phyloP scores from a whole-genome alignment of 2,329 filamentous ascomycete genomes.

The Curvularia spicifera region DNA sequence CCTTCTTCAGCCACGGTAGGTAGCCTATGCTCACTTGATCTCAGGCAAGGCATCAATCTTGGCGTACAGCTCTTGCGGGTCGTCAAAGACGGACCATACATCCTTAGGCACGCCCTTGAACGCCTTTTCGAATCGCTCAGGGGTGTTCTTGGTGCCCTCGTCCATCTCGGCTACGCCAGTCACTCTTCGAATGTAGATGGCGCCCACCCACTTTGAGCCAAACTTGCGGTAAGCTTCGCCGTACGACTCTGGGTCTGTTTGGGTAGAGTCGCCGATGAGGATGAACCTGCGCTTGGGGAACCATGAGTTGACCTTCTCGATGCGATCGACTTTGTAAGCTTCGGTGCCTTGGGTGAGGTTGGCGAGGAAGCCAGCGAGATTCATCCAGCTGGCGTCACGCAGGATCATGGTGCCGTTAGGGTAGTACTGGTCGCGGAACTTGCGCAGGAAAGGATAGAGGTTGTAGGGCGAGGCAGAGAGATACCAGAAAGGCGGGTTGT shows the following conservation, averaged over 20 bases:
- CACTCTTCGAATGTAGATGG: constrained; percentile 87
- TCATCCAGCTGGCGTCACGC: constrained; percentile 85
- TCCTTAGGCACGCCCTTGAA: constrained; percentile 75
- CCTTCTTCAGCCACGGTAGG: not conserved
- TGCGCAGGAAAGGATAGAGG: constrained; percentile 82
- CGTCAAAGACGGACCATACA: constrained; percentile 82
- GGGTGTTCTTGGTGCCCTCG: constrained; percentile 71
- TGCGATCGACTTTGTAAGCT: constrained; percentile 82
- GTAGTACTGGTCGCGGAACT: constrained; percentile 74
- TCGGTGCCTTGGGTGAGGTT: constrained; percentile 81
- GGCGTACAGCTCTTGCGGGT: constrained; percentile 68
- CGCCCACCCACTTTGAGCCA: constrained; percentile 76
- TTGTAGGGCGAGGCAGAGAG: constrained; percentile 94
- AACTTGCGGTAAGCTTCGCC: constrained; percentile 74
- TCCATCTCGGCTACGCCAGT: constrained; percentile 76
- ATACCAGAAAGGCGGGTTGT: constrained; percentile 84
- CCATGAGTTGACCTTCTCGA: constrained; percentile 78
- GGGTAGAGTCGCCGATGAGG: constrained; percentile 87
- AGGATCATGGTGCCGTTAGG: constrained; percentile 82
- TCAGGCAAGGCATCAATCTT: constrained; percentile 43
- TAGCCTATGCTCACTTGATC: constrained; percentile 17
- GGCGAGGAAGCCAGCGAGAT: constrained; percentile 77
- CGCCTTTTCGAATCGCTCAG: constrained; percentile 78
- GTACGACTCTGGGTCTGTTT: constrained; percentile 89
- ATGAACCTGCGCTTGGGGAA: constrained; percentile 81